Evolutionary conservation across 345 rosid genomes (phyloP), one percentile per base, ranked within the genome.

Genomic region (Boechera stricta): DNA sequence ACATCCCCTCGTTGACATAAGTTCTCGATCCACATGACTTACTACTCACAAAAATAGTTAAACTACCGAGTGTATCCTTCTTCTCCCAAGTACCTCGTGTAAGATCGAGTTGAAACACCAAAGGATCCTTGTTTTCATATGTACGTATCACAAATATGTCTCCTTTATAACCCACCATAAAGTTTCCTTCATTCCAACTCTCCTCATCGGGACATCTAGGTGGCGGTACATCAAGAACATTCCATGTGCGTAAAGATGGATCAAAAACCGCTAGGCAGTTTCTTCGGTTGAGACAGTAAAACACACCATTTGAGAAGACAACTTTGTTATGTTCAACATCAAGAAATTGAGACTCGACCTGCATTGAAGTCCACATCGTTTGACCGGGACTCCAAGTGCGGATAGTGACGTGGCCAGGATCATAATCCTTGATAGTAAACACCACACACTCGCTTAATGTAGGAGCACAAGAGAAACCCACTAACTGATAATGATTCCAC

Each of bases 401-500:
- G 71, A 89, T 91, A 4, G 86, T 84, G 28, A 89, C 94, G 45
- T 85, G 65, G 12, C 88, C 82, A 5, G 88, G 90, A 78, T 82
- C 82, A 72, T 83, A 59, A 58, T 71, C 87, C 85, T 80, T 86
- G 51, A 89, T 82, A 2, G 88, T 89, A 64, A 91, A 83, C 53
- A 87, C 86, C 56, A 86, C 86, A 32, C 97, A 91, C 45, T 67
- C 41, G 5, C 75, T 29, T 45, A 87, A 80, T 68, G 86, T 87
- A 47, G 94, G 92, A 64, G 91, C 81, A 78, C 85, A 79, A 36
- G 97, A 89, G 88, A 91, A 91, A 38, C 94, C 92, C 4, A 86
- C 90, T 59, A 87, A 80, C 65, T 89, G 89, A 66, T 84, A 63
- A 53, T 10, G 55, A 64, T 26, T 15, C 51, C 65, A 55, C 16